Evolutionary conservation across 2,329 filamentous ascomycete genomes (phyloP), one percentile per base, ranked within the genome.

Genomic region (Aspergillus pseudotamarii): DNA sequence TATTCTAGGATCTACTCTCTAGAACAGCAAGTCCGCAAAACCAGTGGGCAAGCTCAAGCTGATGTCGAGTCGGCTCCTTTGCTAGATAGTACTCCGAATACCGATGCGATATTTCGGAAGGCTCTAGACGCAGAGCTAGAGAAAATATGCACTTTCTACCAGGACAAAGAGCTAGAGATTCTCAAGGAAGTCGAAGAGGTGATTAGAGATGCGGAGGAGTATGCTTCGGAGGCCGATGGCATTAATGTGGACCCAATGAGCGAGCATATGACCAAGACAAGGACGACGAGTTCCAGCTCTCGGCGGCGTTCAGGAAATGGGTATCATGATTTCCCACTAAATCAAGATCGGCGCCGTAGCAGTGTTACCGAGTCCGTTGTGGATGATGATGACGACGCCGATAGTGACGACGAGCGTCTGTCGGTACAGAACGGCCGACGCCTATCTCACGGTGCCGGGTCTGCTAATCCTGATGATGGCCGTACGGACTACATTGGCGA

Each of bases 81-180:
- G 46, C 89, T 99, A 63, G 82, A 84, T 64, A 84, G 85, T 63
- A 72, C 79, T 30, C 79, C 83, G 53, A 90, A 96, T 63, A 90
- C 93, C 16, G 94, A 98, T 76, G 85, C 87, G 45, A 85, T 94
- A 63, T 99, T 99, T 76, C 85, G 86, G 68, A 89, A 89, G 67
- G 89, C 93, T 46, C 86, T 99, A 21, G 93, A 96, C 73, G 86
- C 91, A 48, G 95, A 99, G 77, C 82, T 99, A 57, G 94, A 98
- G 74, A 98, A 98, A 83, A 93, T 99, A 65, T 91, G 88, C 72
- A 91, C 90, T 0, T 99, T 99, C 78, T 98, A 95, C 78, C 86
- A 89, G 66, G 81, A 92, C 65, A 99, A 99, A 78, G 94, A 99
- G 79, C 84, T 88, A 28, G 94, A 98, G 76, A 88, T 99, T 16